A percentile compares a stretch with the other conserved stretches of the same genome.
These are phyloP conservation scores for Pseudogymnoascus sp. DNA, from an alignment of 2,329 filamentous ascomycete genomes.

Conservation along the genomic window DNA sequence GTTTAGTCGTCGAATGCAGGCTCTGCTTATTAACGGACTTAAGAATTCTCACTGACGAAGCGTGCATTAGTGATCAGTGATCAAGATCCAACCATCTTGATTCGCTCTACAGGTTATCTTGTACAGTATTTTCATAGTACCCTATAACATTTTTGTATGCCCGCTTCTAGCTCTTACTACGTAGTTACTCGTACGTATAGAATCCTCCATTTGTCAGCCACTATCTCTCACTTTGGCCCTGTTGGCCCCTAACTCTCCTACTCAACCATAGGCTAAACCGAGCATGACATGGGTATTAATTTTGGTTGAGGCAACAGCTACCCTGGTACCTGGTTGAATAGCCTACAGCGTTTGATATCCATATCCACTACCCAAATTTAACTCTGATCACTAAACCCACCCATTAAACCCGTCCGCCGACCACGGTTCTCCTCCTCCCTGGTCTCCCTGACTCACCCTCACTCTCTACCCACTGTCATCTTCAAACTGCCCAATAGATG, in stretches of 20 bases:
- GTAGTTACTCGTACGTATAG: neutral
- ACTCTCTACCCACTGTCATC: neutral
- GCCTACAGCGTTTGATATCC: neutral
- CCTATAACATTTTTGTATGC: neutral
- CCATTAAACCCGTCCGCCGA: neutral
- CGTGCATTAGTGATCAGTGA: conserved; percentile 1
- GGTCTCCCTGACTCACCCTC: neutral
- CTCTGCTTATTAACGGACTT: conserved; percentile 2
- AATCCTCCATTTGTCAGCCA: neutral
- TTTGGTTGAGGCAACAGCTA: neutral
- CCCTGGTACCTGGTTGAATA: neutral
- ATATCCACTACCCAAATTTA: neutral
- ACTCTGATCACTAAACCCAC: neutral
- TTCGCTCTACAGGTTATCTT: neutral
- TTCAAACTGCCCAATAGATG: neutral
- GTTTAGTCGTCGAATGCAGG: neutral
- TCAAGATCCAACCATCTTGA: neutral
- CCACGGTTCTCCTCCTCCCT: neutral
- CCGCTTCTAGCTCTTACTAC: neutral
- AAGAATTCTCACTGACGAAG: neutral
- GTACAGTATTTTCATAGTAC: neutral
- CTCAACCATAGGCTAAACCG: neutral
- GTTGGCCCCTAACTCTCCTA: neutral
- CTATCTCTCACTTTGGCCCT: neutral
- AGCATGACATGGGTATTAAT: neutral